Evolutionary conservation across 345 rosid species (phyloP).

Genomic region (Psidium friedrichsthalianum): DNA sequence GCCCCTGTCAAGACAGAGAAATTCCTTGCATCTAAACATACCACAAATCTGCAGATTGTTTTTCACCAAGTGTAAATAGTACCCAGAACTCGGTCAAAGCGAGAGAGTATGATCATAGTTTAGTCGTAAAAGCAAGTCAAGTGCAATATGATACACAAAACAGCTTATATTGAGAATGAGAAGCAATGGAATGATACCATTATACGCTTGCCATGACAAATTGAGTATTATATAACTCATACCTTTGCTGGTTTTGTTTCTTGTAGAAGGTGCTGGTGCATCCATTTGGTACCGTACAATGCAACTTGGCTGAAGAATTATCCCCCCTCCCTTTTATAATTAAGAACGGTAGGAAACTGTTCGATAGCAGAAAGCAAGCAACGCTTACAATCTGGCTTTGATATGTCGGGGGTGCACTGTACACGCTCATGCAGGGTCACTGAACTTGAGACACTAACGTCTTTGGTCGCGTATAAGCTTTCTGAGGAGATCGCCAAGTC

Average conservation of each 20-base stretch:
- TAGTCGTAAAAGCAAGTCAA: neutral
- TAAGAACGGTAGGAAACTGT: neutral
- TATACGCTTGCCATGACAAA: neutral
- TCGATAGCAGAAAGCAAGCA: neutral
- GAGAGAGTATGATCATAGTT: neutral
- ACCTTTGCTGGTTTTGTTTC: neutral
- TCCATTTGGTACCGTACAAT: conserved; percentile 1
- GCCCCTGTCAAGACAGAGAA: neutral
- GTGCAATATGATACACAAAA: neutral
- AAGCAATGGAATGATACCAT: neutral
- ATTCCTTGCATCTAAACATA: neutral
- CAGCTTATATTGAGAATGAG: neutral
- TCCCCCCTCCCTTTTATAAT: neutral
- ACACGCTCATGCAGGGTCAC: neutral
- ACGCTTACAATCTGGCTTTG: neutral
- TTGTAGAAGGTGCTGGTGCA: neutral
- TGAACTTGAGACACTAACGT: neutral
- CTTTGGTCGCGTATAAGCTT: neutral
- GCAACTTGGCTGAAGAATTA: conserved; percentile 10
- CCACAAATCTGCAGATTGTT: neutral
- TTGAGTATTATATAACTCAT: neutral
- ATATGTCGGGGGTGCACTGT: conserved; percentile 12
- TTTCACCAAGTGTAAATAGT: neutral
- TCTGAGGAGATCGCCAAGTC: neutral
- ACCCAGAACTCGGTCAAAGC: neutral